Evolutionary conservation across 2,329 filamentous ascomycete species (phyloP).

Genomic region (Bipolaris sorokiniana): DNA sequence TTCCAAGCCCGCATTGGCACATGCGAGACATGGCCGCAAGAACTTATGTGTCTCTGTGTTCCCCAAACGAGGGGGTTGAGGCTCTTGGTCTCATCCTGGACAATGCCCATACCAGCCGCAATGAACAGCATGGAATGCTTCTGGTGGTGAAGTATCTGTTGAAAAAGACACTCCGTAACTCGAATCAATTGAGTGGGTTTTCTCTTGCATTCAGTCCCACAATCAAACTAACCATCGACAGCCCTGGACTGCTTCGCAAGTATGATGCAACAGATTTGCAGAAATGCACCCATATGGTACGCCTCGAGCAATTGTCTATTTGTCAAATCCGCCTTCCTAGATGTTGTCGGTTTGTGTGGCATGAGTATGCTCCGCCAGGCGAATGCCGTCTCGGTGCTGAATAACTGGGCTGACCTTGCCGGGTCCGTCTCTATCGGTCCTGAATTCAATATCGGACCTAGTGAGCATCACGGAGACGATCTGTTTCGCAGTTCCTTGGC

Average conservation of each 20-base stretch:
- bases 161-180: conserved; percentile 28
- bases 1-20: conserved; percentile 77
- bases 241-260: conserved; percentile 23
- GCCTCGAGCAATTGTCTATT: conserved; percentile 37
- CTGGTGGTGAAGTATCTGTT: conserved; percentile 42
- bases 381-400: conserved; percentile 24
- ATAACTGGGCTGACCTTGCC: conserved; percentile 30
- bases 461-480: conserved; percentile 14
- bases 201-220: too few relatives aligned
- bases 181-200: conserved; percentile 21
- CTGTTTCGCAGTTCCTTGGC: conserved; percentile 31
- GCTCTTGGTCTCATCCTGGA: conserved; percentile 30
- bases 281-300: conserved; percentile 24
- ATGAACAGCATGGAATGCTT: conserved; percentile 42
- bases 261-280: conserved; percentile 28
- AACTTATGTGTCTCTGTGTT: conserved; percentile 59
- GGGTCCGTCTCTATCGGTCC: conserved; percentile 28
- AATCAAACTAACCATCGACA: conserved; percentile 12
- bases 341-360: conserved; percentile 41
- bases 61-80: conserved; percentile 30
- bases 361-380: conserved; percentile 28
- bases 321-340: conserved; percentile 46
- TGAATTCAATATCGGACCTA: conserved; percentile 22
- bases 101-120: conserved; percentile 20
- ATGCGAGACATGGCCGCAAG: conserved; percentile 80